phyloP scores from a whole-genome alignment of 1,284 basidiomycete genomes.

The Thecaphora thlaspeos region DNA sequence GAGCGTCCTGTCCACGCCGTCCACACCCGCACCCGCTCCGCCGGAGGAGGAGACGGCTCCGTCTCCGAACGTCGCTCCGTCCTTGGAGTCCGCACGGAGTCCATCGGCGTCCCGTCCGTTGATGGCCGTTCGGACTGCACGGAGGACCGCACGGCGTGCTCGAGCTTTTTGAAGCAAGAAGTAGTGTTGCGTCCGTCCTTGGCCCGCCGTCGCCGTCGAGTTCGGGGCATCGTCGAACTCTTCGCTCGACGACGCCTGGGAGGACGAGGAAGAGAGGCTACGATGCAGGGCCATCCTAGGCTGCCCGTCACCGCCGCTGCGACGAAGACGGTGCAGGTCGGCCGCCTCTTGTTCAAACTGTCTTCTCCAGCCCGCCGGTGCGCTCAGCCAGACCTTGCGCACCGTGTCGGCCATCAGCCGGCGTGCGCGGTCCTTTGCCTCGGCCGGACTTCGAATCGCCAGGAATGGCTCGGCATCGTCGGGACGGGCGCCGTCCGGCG shows the following conservation, averaged over 20 bases:
- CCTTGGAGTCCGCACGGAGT: too few relatives aligned
- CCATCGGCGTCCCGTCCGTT: constrained; percentile 45
- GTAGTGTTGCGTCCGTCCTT: too few relatives aligned
- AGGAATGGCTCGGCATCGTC: constrained; percentile 46
- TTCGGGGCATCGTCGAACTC: too few relatives aligned
- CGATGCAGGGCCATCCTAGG: constrained; percentile 1
- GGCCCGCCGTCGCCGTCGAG: too few relatives aligned
- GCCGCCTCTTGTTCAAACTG: constrained; percentile 47
- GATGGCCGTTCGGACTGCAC: constrained; percentile 46
- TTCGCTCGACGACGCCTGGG: constrained; percentile 19
- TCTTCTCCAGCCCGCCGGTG: constrained; percentile 53
- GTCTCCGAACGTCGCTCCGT: constrained; percentile 21
- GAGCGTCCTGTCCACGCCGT: constrained; percentile 34
- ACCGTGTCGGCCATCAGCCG: constrained; percentile 51
- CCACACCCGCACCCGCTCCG: constrained; percentile 5
- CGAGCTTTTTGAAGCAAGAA: too few relatives aligned
- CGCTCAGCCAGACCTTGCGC: constrained; percentile 49
- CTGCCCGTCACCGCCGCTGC: constrained; percentile 1
- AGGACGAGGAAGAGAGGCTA: constrained; percentile 9
- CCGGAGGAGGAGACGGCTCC: constrained; percentile 20
- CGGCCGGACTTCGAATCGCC: constrained; percentile 50
- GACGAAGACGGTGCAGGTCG: background rate
- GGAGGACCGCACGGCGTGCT: constrained; percentile 42
- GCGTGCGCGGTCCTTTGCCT: constrained; percentile 46
- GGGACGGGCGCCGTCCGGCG: constrained; percentile 35